phyloP scores from a whole-genome alignment of 495 filamentous ascomycete species.

The Penicillium taxi region DNA sequence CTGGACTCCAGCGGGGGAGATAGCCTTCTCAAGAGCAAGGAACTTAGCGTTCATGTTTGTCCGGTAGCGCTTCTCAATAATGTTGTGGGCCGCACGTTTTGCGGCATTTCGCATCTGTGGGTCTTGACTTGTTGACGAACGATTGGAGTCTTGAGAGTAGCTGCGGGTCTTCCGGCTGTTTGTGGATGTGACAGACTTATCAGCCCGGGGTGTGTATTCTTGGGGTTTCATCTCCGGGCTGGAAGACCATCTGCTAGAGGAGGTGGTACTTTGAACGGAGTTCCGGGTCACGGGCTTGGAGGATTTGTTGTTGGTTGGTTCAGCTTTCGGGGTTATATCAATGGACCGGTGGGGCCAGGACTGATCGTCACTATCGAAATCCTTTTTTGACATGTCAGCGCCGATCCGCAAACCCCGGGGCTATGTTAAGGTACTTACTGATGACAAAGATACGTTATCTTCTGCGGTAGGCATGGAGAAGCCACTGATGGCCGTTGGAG shows the following conservation, averaged over 20 bases:
- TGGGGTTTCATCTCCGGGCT: slow-evolving; percentile 29
- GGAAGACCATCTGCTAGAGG: slow-evolving; percentile 25
- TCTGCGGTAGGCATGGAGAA: slow-evolving; percentile 32
- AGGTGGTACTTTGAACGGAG: slow-evolving; percentile 7
- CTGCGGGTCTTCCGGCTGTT: slow-evolving; percentile 26
- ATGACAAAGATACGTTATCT: slow-evolving; percentile 28
- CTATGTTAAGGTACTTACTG: slow-evolving; percentile 15
- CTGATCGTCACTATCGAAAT: slow-evolving; percentile 39
- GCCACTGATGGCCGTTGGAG: slow-evolving; percentile 28
- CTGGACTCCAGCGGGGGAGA: slow-evolving; percentile 22
- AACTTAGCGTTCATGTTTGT: slow-evolving; percentile 50
- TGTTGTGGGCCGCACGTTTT: slow-evolving; percentile 46
- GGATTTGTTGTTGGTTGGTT: slow-evolving; percentile 5
- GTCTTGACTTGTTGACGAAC: slow-evolving; percentile 16
- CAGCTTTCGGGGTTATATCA: slow-evolving; percentile 13
- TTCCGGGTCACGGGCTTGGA: slow-evolving; percentile 14
- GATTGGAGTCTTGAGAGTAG: slow-evolving; percentile 25
- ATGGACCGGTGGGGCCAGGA: slow-evolving; percentile 27
- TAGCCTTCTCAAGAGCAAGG: slow-evolving; percentile 35
- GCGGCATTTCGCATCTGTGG: slow-evolving; percentile 33
- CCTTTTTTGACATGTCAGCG: slow-evolving; percentile 12
- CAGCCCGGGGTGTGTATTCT: slow-evolving; percentile 15
- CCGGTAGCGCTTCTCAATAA: slow-evolving; percentile 47
- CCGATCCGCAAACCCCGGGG: too few species aligned
- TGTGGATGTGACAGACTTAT: slow-evolving; percentile 15